Percentiles rank a stretch among this genome's conserved stretches.
Evolutionary conservation across 345 rosid species (phyloP).

Genomic region (Iberis pinnata): DNA sequence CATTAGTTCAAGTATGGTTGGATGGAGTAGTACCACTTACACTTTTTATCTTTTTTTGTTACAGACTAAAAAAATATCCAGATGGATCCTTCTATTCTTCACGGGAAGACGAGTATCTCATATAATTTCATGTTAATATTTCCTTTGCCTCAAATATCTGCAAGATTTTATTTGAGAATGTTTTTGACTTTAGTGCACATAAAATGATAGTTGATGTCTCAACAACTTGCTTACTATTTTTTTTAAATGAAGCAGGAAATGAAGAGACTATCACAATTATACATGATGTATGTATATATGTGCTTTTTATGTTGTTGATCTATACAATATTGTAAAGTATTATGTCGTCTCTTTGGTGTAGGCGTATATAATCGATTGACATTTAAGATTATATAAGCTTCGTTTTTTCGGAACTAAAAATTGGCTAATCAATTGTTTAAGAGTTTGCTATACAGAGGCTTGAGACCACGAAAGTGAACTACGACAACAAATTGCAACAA

Average conservation of each 20-base stretch:
- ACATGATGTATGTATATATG: background rate
- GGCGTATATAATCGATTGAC: too few relatives aligned
- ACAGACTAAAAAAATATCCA: conserved; percentile 76
- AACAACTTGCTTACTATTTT: background rate
- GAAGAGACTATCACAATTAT: background rate
- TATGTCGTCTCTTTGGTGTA: too few relatives aligned
- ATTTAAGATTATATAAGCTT: too few relatives aligned
- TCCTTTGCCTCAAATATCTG: background rate
- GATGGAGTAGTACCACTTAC: background rate
- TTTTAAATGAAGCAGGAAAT: background rate
- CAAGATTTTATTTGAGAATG: background rate
- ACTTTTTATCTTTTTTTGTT: conserved; percentile 14
- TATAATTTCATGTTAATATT: conserved; percentile 5
- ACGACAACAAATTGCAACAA: too few relatives aligned
- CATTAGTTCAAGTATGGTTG: conserved; percentile 7
- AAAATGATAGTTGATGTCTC: conserved; percentile 10
- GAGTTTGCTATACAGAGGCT: conserved; percentile 97
- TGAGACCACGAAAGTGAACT: too few relatives aligned
- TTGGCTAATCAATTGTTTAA: conserved; percentile 15
- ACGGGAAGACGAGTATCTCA: conserved; percentile 82
- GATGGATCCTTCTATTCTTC: conserved; percentile 91
- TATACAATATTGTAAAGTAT: too few relatives aligned
- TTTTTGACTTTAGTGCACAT: background rate
- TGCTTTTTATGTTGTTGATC: conserved; percentile 5
- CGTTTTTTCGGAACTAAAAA: too few relatives aligned